phyloP scores from a whole-genome alignment of 2,329 filamentous ascomycete genomes.

The Plenodomus lindquistii region DNA sequence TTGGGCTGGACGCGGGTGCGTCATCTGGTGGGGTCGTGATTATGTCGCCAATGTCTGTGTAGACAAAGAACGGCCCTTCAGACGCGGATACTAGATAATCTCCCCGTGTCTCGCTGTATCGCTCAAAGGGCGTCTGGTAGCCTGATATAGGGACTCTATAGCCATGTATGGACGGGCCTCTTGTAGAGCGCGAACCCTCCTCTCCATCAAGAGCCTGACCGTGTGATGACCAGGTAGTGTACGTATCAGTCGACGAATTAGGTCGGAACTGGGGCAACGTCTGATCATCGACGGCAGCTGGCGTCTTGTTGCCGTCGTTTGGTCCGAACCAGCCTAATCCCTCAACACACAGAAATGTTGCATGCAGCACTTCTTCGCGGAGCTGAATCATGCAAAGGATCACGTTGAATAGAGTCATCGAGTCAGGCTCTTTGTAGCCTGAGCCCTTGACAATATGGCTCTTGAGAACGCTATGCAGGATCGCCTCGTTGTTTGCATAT shows the following conservation, averaged over 20 bases:
- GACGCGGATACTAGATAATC: neutral
- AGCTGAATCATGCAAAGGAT: constrained; percentile 29
- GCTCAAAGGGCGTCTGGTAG: neutral
- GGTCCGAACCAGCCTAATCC: constrained; percentile 20
- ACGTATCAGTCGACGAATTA: constrained; percentile 45
- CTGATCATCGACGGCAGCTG: constrained; percentile 52
- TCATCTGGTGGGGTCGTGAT: neutral
- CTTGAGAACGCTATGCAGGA: constrained; percentile 1
- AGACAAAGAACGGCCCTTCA: constrained; percentile 14
- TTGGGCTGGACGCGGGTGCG: neutral
- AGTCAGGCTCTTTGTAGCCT: constrained; percentile 12
- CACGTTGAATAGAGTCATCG: constrained; percentile 26
- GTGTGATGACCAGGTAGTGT: neutral
- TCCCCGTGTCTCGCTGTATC: neutral
- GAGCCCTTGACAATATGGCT: constrained; percentile 5
- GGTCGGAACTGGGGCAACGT: constrained; percentile 72
- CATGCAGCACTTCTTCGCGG: constrained; percentile 20
- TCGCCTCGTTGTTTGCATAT: neutral
- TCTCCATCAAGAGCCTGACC: neutral
- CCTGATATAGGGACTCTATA: neutral
- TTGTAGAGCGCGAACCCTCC: neutral
- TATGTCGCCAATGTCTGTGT: neutral
- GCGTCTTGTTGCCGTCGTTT: neutral
- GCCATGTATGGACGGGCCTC: neutral
- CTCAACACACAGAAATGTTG: constrained; percentile 14